phyloP scores from a whole-genome alignment of 1,284 basidiomycete genomes.

The Pterulicium gracile region DNA sequence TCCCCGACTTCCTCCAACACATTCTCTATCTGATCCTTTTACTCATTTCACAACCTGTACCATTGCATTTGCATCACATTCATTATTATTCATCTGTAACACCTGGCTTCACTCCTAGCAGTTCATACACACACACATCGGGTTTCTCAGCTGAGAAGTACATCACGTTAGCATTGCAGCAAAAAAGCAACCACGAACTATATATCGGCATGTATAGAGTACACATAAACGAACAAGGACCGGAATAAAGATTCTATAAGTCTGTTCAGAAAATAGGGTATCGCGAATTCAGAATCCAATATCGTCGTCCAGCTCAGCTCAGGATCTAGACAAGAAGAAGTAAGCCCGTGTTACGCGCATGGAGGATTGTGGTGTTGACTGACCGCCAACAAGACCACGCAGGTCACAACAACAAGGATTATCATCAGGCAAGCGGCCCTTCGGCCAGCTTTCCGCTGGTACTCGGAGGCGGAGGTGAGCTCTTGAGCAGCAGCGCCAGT shows the following conservation, averaged over 20 bases:
- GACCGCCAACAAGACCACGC: constrained; percentile 89
- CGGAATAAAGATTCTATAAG: no score
- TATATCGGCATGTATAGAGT: background rate
- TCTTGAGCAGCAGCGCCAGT: constrained; percentile 83
- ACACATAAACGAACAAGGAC: background rate
- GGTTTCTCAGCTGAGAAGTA: no score
- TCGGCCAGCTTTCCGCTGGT: constrained; percentile 89
- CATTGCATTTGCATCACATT: background rate
- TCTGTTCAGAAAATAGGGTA: no score
- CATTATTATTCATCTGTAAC: background rate
- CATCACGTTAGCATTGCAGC: background rate
- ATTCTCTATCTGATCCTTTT: background rate
- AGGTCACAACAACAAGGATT: constrained; percentile 78
- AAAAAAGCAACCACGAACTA: background rate
- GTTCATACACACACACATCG: no score
- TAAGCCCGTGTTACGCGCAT: background rate
- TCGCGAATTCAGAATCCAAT: background rate
- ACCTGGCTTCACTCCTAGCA: no score
- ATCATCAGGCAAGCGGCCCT: constrained; percentile 86
- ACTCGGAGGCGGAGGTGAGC: constrained; percentile 83
- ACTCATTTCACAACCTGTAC: background rate
- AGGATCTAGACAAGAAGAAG: background rate
- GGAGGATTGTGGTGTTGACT: constrained; percentile 23
- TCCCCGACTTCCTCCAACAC: no score
- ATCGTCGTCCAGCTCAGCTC: background rate